These are phyloP conservation scores for Rubus idaeus DNA, from an alignment of 306 rosid species.

Conservation along the genomic window DNA sequence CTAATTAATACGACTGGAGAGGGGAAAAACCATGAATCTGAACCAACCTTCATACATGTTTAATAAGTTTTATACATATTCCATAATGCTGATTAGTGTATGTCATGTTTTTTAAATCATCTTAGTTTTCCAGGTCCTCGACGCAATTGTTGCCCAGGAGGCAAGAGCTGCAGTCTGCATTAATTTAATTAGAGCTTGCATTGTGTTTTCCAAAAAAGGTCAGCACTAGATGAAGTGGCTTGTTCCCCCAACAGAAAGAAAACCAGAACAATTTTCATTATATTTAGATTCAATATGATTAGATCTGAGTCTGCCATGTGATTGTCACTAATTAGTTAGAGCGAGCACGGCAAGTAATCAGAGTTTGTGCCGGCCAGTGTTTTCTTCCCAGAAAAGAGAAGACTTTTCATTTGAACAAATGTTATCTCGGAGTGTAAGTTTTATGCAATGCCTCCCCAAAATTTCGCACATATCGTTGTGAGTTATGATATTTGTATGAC, in stretches of 20 bases:
- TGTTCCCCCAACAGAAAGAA: background rate
- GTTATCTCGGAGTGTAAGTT: too few relatives aligned
- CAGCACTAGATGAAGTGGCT: background rate
- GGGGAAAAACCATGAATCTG: background rate
- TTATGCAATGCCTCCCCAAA: too few relatives aligned
- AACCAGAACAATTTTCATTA: background rate
- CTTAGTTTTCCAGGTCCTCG: background rate
- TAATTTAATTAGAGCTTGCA: background rate
- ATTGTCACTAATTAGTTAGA: background rate
- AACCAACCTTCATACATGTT: background rate
- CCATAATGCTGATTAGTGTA: background rate
- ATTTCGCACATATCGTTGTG: too few relatives aligned
- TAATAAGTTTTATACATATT: background rate
- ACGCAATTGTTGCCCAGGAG: background rate
- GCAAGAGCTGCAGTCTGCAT: background rate
- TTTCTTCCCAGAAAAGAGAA: too few relatives aligned
- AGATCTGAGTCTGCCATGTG: background rate
- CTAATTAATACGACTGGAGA: background rate
- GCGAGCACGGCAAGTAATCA: background rate
- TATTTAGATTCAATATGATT: background rate
- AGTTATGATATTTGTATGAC: too few relatives aligned
- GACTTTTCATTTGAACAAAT: too few relatives aligned
- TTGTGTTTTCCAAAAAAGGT: background rate
- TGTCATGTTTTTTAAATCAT: background rate
- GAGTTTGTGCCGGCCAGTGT: too few relatives aligned